Conservation (phyloP, 1,284 basidiomycete species). For the Trichosporon asahii region DNA sequence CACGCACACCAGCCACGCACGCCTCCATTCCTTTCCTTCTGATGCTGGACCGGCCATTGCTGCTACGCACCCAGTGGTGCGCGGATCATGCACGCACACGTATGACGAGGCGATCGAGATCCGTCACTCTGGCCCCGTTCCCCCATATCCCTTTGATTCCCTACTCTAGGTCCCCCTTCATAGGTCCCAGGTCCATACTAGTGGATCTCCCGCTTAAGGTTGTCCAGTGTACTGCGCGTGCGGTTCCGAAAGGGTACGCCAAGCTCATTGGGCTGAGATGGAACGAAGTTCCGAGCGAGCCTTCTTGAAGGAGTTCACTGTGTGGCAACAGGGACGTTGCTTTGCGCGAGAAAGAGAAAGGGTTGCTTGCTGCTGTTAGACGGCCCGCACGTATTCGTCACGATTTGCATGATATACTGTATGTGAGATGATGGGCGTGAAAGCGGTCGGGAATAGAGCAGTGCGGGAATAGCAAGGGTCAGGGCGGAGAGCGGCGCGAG, state of each 20-base stretch:
- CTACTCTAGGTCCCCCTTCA: background rate
- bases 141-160: background rate
- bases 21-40: background rate
- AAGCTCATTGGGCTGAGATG: too few species aligned
- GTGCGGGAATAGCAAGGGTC: background rate
- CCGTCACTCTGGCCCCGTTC: background rate
- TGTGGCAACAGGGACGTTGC: background rate
- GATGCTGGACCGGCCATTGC: background rate
- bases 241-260: background rate
- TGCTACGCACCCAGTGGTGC: background rate
- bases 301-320: too few species aligned
- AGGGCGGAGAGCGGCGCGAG: background rate
- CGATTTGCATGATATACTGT: slow-evolving; percentile 3
- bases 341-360: background rate
- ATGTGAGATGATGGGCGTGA: slow-evolving; percentile 1
- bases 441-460: background rate
- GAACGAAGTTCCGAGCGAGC: background rate
- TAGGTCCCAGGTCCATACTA: background rate
- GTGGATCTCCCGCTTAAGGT: background rate
- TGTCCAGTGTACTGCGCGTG: background rate
- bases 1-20: background rate
- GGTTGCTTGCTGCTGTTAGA: background rate
- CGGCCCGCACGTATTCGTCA: background rate
- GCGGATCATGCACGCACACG: background rate
- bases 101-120: background rate